phyloP scores from a whole-genome alignment of 2,329 filamentous ascomycete genomes.

The Aspergillus udagawae region DNA sequence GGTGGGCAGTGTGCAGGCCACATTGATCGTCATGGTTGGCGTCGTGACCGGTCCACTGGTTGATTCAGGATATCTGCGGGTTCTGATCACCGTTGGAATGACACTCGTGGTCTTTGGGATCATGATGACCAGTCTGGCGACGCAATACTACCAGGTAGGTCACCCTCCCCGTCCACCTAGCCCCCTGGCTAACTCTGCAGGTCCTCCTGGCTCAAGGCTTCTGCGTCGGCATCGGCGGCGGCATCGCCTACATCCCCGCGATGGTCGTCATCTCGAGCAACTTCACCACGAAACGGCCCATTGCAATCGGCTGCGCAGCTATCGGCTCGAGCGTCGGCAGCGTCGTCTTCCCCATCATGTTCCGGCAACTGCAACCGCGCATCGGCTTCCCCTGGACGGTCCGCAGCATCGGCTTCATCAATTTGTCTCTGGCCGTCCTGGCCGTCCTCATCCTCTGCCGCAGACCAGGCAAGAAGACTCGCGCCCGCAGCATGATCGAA shows the following conservation, averaged over 20 bases:
- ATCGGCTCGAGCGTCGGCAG: constrained; percentile 58
- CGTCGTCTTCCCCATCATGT: constrained; percentile 56
- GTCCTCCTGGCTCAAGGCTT: constrained; percentile 45
- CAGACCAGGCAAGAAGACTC: constrained; percentile 33
- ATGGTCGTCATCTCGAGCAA: constrained; percentile 27
- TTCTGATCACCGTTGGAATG: constrained; percentile 38
- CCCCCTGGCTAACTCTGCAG: constrained; percentile 18
- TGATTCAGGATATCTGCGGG: constrained; percentile 44
- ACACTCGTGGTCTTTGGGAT: constrained; percentile 34
- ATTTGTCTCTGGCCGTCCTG: too few species aligned
- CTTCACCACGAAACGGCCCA: constrained; percentile 45
- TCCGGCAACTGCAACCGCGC: constrained; percentile 50
- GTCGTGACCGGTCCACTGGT: constrained; percentile 49
- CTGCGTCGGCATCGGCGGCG: constrained; percentile 29
- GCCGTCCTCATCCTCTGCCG: constrained; percentile 31
- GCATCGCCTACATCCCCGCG: constrained; percentile 29
- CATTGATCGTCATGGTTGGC: constrained; percentile 45
- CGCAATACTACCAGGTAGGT: constrained; percentile 25
- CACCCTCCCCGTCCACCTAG: background rate
- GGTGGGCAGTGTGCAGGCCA: constrained; percentile 46
- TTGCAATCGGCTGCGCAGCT: constrained; percentile 55
- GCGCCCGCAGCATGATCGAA: constrained; percentile 40
- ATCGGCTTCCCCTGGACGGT: constrained; percentile 60
- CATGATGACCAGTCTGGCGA: constrained; percentile 29
- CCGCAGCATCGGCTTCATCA: constrained; percentile 53